These are phyloP conservation scores for Debaryomyces maramus DNA, from an alignment of 805 yeast genomes.

Conservation along the genomic window DNA sequence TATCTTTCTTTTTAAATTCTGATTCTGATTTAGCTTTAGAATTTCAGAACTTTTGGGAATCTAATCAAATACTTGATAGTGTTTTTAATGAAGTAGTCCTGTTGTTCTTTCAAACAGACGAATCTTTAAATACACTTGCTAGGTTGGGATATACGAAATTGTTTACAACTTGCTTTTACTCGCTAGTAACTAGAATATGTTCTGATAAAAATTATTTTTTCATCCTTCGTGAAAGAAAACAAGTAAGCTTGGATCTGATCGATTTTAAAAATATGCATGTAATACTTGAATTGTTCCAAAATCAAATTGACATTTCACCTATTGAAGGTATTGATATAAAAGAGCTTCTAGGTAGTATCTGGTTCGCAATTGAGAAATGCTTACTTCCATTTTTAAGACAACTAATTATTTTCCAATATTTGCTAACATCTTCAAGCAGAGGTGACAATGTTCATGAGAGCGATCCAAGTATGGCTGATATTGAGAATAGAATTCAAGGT, in stretches of 20 bases:
- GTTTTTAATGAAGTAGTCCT: conserved; percentile 39
- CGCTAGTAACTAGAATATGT: conserved; percentile 11
- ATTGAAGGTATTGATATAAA: background rate
- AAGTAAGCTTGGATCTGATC: conserved; percentile 2
- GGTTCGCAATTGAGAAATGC: conserved; percentile 20
- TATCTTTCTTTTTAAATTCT: conserved; percentile 9
- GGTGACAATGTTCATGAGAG: conserved; percentile 28
- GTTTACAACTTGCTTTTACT: conserved; percentile 23
- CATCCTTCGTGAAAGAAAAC: background rate
- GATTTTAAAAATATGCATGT: background rate
- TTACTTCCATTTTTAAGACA: conserved; percentile 37
- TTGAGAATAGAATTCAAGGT: conserved; percentile 15
- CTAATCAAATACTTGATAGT: conserved; percentile 25
- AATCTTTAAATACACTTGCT: conserved; percentile 39
- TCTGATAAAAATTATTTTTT: background rate
- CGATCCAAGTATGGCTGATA: conserved; percentile 13
- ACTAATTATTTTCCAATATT: conserved; percentile 30
- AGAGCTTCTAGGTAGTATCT: conserved; percentile 9
- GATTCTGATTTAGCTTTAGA: conserved; percentile 12
- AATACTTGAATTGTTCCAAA: conserved; percentile 15
- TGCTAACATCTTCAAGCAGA: conserved; percentile 27
- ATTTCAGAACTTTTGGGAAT: conserved; percentile 26
- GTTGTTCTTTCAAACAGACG: conserved; percentile 46
- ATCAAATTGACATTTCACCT: conserved; percentile 13
- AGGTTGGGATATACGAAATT: conserved; percentile 31